Percentiles rank a stretch among this genome's conserved stretches.
These are phyloP conservation scores for Hymenoscyphus repandus DNA, from an alignment of 2,329 filamentous ascomycete genomes.

Conservation along the genomic window DNA sequence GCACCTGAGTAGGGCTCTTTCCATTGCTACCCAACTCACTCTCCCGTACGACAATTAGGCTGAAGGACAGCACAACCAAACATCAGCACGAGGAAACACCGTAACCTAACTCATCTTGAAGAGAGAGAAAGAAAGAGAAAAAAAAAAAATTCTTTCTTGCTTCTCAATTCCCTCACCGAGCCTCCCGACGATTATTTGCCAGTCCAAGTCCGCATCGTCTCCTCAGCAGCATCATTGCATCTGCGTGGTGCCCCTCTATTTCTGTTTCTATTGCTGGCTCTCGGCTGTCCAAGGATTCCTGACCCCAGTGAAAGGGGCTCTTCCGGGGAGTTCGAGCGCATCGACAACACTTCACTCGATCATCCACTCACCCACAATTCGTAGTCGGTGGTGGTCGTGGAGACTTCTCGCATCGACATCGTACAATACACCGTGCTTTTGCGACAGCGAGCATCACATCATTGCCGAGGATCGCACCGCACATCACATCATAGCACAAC, in stretches of 20 bases:
- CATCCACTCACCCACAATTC: background rate
- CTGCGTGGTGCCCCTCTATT: background rate
- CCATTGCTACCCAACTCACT: constrained; percentile 26
- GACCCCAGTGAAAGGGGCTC: background rate
- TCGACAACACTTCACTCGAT: background rate
- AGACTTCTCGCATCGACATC: background rate
- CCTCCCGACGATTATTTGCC: background rate
- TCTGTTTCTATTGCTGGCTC: too few species aligned
- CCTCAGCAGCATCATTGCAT: too few species aligned
- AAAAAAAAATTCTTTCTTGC: background rate
- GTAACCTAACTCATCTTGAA: background rate
- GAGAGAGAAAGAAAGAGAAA: background rate
- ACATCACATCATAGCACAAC: background rate
- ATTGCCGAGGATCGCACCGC: too few species aligned
- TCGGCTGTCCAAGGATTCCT: too few species aligned
- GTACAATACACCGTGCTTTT: too few species aligned
- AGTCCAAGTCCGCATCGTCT: too few species aligned
- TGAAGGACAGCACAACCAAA: constrained; percentile 24
- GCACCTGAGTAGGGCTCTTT: background rate
- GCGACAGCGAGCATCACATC: background rate
- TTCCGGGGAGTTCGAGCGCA: background rate
- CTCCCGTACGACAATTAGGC: constrained; percentile 24
- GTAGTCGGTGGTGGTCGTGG: background rate
- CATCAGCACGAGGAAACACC: too few species aligned
- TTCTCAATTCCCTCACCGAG: background rate